phyloP scores from a whole-genome alignment of 2,329 filamentous ascomycete species.

The Fusarium veterinarium region DNA sequence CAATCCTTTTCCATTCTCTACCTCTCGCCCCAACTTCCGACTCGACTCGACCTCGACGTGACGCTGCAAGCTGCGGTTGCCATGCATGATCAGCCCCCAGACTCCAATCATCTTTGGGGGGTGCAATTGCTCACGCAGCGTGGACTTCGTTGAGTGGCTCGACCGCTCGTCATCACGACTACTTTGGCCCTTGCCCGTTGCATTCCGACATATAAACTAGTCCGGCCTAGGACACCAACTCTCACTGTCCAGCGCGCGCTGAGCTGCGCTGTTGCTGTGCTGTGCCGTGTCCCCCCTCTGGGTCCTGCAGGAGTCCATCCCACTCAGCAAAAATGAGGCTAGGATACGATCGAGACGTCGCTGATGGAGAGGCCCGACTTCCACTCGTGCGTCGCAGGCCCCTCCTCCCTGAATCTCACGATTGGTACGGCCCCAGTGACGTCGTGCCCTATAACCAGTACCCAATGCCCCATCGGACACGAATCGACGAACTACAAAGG shows the following conservation, averaged over 20 bases:
- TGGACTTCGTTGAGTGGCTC: slow-evolving; percentile 46
- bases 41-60: slow-evolving; percentile 24
- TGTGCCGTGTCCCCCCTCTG: slow-evolving; percentile 33
- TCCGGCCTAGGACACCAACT: slow-evolving; percentile 35
- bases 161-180: slow-evolving; percentile 36
- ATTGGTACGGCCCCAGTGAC: slow-evolving; percentile 44
- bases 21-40: slow-evolving; percentile 37
- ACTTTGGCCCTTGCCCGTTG: slow-evolving; percentile 29
- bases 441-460: slow-evolving; percentile 41
- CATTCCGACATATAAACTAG: slow-evolving; percentile 32
- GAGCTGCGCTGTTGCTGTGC: slow-evolving; percentile 37
- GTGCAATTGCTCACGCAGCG: slow-evolving; percentile 44
- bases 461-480: slow-evolving; percentile 46
- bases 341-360: slow-evolving; percentile 47
- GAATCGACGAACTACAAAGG: slow-evolving; percentile 48
- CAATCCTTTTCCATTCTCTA: slow-evolving; percentile 27
- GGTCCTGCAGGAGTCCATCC: slow-evolving; percentile 32
- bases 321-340: slow-evolving; percentile 47
- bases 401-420: slow-evolving; percentile 39
- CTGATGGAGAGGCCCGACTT: slow-evolving; percentile 43
- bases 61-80: slow-evolving; percentile 46
- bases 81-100: slow-evolving; percentile 46
- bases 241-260: neutral
- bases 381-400: slow-evolving; percentile 46
- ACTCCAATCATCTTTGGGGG: slow-evolving; percentile 45